phyloP scores from a whole-genome alignment of 192 early-diverging fungal genomes.

The Helicostylum pulchrum region DNA sequence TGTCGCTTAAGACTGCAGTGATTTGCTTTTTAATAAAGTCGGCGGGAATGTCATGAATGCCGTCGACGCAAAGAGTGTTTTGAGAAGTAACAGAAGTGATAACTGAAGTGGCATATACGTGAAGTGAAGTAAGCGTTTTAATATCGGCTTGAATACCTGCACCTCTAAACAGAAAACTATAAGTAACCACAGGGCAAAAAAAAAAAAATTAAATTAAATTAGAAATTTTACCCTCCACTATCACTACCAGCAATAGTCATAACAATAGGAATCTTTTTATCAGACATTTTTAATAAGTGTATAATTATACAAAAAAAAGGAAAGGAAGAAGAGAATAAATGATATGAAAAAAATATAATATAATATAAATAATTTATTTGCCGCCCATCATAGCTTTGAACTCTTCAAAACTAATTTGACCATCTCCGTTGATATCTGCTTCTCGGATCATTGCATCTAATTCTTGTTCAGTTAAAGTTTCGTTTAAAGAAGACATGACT shows the following conservation, averaged over 20 bases:
- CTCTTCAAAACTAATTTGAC: conserved; percentile 32
- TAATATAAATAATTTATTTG: conserved; percentile 10
- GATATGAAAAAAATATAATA: not conserved
- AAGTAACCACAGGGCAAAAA: too few species aligned
- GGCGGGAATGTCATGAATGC: conserved; percentile 55
- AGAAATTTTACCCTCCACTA: conserved; percentile 55
- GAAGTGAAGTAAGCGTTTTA: conserved; percentile 77
- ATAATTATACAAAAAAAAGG: too few species aligned
- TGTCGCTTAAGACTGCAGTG: conserved; percentile 68
- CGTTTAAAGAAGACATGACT: conserved; percentile 54
- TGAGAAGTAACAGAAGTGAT: conserved; percentile 82
- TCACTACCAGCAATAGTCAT: conserved; percentile 70
- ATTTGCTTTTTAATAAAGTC: conserved; percentile 69
- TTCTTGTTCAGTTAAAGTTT: conserved; percentile 65
- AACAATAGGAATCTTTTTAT: conserved; percentile 5
- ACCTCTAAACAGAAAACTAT: conserved; percentile 37
- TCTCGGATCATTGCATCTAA: conserved; percentile 78
- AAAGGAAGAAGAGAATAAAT: too few species aligned
- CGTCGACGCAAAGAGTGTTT: conserved; percentile 80
- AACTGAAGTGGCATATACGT: conserved; percentile 70
- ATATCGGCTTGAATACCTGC: conserved; percentile 88
- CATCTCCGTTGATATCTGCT: conserved; percentile 63
- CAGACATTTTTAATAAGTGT: too few species aligned
- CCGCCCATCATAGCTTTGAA: conserved; percentile 24
- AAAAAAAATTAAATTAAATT: not conserved